phyloP scores from a whole-genome alignment of 305 asterid species.

The Solanum chacoense region DNA sequence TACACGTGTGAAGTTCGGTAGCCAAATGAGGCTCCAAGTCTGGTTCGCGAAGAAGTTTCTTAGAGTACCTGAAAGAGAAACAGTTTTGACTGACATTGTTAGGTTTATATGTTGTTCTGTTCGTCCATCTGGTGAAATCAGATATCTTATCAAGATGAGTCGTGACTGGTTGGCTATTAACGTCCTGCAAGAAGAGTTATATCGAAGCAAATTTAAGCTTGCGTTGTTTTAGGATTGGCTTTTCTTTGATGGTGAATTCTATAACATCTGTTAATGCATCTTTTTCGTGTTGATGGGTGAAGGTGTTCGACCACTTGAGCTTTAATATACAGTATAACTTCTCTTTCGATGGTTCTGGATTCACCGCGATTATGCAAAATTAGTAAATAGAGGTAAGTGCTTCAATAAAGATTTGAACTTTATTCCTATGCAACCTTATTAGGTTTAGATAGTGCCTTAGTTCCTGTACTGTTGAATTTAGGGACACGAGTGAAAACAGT shows the following conservation, averaged over 20 bases:
- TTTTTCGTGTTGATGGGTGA: background rate
- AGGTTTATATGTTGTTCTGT: slow-evolving; percentile 73
- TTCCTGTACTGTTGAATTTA: background rate
- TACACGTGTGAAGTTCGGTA: slow-evolving; percentile 52
- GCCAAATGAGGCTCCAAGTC: slow-evolving; percentile 45
- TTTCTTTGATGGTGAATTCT: slow-evolving; percentile 65
- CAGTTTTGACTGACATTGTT: slow-evolving; percentile 48
- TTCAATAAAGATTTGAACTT: background rate
- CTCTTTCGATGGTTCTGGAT: background rate
- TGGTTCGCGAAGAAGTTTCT: slow-evolving; percentile 72
- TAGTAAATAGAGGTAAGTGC: background rate
- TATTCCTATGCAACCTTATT: background rate
- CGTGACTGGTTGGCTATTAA: slow-evolving; percentile 59
- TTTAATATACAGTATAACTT: background rate
- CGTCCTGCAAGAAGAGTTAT: slow-evolving; percentile 29
- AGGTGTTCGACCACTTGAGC: background rate
- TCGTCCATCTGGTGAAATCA: slow-evolving; percentile 49
- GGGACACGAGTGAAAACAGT: background rate
- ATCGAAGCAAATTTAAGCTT: slow-evolving; percentile 54
- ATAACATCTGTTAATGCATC: slow-evolving; percentile 16
- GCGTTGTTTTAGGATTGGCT: slow-evolving; percentile 79
- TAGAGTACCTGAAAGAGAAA: slow-evolving; percentile 34
- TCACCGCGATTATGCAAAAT: background rate
- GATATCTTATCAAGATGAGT: slow-evolving; percentile 71
- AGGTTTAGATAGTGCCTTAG: background rate